Evolutionary conservation across 805 yeast species (phyloP).

Genomic region (Yarrowia sp.): DNA sequence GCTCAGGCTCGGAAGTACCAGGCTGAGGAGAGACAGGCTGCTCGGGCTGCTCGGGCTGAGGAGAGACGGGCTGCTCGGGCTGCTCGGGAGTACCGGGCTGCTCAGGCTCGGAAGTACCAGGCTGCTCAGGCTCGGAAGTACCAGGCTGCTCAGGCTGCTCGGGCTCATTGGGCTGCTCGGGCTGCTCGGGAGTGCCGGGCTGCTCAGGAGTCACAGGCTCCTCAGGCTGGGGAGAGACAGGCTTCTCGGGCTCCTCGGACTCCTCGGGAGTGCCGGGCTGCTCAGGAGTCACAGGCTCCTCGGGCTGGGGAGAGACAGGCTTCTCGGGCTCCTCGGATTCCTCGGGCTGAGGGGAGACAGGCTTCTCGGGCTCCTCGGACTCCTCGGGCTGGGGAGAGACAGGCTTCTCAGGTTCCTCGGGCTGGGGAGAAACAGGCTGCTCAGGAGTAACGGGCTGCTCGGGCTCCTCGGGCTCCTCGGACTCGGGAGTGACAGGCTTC

Average conservation of each 20-base stretch:
- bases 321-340: neutral
- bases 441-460: neutral
- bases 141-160: no score
- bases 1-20: no score
- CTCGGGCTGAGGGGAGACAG: neutral
- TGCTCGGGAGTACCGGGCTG: no score
- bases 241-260: neutral
- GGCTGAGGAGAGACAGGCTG: no score
- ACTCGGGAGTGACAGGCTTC: neutral
- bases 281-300: neutral
- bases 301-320: neutral
- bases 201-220: neutral
- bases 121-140: no score
- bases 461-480: neutral
- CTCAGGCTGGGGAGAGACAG: neutral
- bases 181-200: neutral
- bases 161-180: neutral
- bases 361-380: neutral
- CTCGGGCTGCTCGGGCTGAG: neutral
- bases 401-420: neutral
- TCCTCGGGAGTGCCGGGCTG: neutral
- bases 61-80: neutral
- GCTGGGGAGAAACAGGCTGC: neutral
- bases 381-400: neutral
- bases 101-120: no score